Base-by-base conservation (phyloP, 2,329 filamentous ascomycete species). In the Pseudogymnoascus sp. region DNA sequence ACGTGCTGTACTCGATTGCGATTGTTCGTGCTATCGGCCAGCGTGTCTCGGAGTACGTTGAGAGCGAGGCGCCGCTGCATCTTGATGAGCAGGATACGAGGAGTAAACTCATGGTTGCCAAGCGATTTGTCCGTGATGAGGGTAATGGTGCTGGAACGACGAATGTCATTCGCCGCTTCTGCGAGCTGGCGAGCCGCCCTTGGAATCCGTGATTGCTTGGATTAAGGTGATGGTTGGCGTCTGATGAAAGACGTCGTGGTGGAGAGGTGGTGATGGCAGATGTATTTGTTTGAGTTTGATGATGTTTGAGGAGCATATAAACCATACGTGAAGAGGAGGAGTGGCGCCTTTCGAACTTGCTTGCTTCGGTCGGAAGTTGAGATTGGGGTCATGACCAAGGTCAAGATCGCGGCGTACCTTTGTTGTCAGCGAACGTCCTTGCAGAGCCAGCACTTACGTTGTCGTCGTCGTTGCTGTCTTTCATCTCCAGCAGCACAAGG, bases 1-100 rank as follows among this genome's bases (percentile, higher is more conserved):
- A 97, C 73, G 88, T 96, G 16, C 84, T 97, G 63, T 96, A 96
- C 76, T 95, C 90, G 0, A 88, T 96, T 67, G 90, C 90, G 7
- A 85, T 96, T 63, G 86, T 89, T 14, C 86, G 91, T 26, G 86
- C 93, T 66, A 80, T 92, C 60, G 86, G 89, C 53, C 85, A 86
- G 33, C 83, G 86, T 53, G 85, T 82, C 70, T 82, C 82, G 13
- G 78, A 85, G 10, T 82, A 81, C 67, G 83, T 83, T 33, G 82
- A 82, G 66, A 82, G 77, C 65, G 79, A 81, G 24, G 76, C 82
- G 6, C 81, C 83, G 1, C 80, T 82, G 56, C 84, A 86, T 64
- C 78, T 86, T 4, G 86, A 88, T 70, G 88, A 90, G 74, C 82
- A 80, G 50, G 86, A 89, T 59, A 81, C 85, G 1, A 84, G 85